Conservation (phyloP, 116 monocot species). For the Phalaenopsis hybrid region DNA sequence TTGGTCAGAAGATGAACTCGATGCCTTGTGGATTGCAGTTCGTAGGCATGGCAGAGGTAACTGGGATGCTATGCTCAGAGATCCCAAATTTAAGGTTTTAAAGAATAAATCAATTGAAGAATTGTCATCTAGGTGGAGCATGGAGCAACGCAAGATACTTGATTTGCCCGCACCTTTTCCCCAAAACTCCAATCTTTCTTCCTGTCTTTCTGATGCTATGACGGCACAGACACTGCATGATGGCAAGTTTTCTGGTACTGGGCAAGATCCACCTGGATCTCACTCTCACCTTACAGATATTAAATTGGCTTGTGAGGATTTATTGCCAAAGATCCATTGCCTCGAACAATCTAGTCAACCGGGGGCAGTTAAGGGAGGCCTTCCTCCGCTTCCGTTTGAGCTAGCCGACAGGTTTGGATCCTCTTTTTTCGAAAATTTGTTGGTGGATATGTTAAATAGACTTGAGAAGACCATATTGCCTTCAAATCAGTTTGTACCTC, state of each 20-base stretch:
- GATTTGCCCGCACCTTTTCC: constrained; percentile 35
- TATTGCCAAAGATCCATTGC: constrained; percentile 22
- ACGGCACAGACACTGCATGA: constrained; percentile 63
- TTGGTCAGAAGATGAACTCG: constrained; percentile 97
- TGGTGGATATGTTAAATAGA: constrained; percentile 26
- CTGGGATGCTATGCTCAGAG: constrained; percentile 81
- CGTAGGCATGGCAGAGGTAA: constrained; percentile 88
- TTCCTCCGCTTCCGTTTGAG: constrained; percentile 26
- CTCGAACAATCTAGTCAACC: constrained; percentile 23
- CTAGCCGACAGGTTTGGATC: constrained; percentile 25
- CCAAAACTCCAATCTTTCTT: constrained; percentile 33
- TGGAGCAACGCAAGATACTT: constrained; percentile 73
- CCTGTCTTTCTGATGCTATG: constrained; percentile 79
- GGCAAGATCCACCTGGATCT: constrained; percentile 37
- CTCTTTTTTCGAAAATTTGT: constrained; percentile 27
- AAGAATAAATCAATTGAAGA: constrained; percentile 50
- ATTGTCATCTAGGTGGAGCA: constrained; percentile 60
- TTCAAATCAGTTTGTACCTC: constrained; percentile 24
- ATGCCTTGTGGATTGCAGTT: constrained; percentile 95
- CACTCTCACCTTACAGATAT: constrained; percentile 81
- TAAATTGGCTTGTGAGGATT: constrained; percentile 58
- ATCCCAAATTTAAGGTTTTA: constrained; percentile 76
- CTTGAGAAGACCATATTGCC: constrained; percentile 22
- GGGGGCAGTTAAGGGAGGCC: constrained; percentile 17
- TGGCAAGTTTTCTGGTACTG: constrained; percentile 46